A percentile compares a stretch with the other conserved stretches of the same genome.
phyloP scores from a whole-genome alignment of 441 rosid genomes.

The Erodium texanum region DNA sequence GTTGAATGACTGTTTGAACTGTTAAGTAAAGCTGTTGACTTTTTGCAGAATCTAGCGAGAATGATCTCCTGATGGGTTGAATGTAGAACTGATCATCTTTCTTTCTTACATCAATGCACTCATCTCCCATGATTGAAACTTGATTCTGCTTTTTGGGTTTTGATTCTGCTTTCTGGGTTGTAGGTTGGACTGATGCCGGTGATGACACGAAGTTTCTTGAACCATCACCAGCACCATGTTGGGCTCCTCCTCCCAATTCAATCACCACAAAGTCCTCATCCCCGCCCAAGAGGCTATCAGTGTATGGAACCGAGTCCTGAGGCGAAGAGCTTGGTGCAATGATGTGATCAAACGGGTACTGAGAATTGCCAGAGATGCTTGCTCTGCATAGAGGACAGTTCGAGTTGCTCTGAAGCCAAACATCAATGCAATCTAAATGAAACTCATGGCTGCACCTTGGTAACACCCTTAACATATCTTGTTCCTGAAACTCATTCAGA shows the following conservation, averaged over 20 bases:
- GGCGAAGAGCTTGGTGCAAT: conserved; percentile 61
- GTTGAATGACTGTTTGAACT: conserved; percentile 41
- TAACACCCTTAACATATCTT: conserved; percentile 48
- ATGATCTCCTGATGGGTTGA: conserved; percentile 60
- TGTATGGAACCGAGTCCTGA: conserved; percentile 32
- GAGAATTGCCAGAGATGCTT: conserved; percentile 38
- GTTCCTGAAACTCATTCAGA: conserved; percentile 49
- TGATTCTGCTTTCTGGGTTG: no score
- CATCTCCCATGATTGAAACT: conserved; percentile 38
- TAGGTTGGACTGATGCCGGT: no score
- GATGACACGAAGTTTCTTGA: no score
- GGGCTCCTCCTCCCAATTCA: conserved; percentile 32
- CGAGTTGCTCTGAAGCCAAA: conserved; percentile 46
- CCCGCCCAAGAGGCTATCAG: conserved; percentile 32
- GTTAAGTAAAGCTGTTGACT: conserved; percentile 50
- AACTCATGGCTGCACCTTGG: conserved; percentile 51
- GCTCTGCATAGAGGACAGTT: conserved; percentile 63
- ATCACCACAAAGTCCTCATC: conserved; percentile 54
- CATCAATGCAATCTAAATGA: conserved; percentile 54
- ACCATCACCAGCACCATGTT: no score
- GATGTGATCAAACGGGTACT: conserved; percentile 32
- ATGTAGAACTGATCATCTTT: conserved; percentile 34
- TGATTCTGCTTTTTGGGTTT: no score
- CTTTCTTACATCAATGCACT: conserved; percentile 44
- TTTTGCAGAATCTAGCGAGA: conserved; percentile 59